Evolutionary conservation across 73 alveolate genomes (phyloP), one percentile per base, ranked within the genome.

Genomic region (Symbiodinium pilosum): DNA sequence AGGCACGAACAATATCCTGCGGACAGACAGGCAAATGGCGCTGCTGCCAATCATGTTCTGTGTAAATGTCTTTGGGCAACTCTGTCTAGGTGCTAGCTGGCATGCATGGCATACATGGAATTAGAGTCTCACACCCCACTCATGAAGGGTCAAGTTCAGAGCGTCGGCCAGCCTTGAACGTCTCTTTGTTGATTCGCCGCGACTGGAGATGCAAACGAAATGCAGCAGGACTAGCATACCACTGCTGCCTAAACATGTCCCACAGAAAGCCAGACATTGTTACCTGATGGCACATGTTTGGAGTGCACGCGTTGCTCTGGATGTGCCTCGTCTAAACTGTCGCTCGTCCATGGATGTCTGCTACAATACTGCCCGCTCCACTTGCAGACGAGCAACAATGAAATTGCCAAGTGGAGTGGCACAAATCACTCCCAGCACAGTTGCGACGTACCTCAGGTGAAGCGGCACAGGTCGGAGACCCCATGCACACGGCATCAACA

Each of bases 381-480:
- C 2, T 77, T 32, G 36, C 64, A 36, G 47, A 85, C 52, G 28
- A n/a, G 87, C n/a, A 52, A 38, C 97, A 24, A 91, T 42, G n/a
- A 30, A 91, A 81, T 91, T 91, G 20, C 97, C 97, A 2, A 91
- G 39, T 21, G 97, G 97, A 18, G 47, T 91, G 2, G 97, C 97
- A 3, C 89, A 85, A 28, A 91, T 11, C 24, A 91, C 88, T 40
- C 97, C 97, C 54, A 91, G 38, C 73, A 41, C 51, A 12, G 89
- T 71, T 26, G 97, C 97, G 73, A 71, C 59, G 84, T 64, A 91
- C 51, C 51, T 83, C 4, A 32, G 43, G 44, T 30, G n/a, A n/a
- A n/a, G n/a, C n/a, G n/a, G n/a, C n/a, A n/a, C n/a, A n/a, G n/a
- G n/a, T n/a, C n/a, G n/a, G n/a, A n/a, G n/a, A n/a, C n/a, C n/a